These are phyloP conservation scores for Pseudocercospora cruenta DNA, from an alignment of 2,329 filamentous ascomycete species.

Conservation along the genomic window DNA sequence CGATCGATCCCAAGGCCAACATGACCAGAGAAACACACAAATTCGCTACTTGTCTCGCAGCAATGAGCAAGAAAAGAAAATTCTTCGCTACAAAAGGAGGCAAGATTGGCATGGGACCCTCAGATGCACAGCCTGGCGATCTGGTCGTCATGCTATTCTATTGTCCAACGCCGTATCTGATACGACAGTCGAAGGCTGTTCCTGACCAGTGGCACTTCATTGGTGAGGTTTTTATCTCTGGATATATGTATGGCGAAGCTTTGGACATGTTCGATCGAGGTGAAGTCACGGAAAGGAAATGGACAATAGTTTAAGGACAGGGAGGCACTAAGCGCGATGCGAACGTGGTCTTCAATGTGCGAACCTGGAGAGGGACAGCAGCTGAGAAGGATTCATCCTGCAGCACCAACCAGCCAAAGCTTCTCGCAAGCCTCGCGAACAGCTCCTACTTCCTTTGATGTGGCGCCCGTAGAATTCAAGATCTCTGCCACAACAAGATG, in stretches of 20 bases:
- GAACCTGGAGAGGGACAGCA: not conserved
- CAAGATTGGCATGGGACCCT: not conserved
- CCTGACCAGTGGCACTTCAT: conserved; percentile 2
- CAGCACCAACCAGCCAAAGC: no score
- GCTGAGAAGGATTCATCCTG: not conserved
- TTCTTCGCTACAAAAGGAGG: conserved; percentile 4
- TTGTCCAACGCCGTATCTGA: conserved; percentile 6
- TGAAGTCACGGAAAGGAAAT: not conserved
- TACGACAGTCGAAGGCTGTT: not conserved
- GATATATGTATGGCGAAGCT: conserved; percentile 11
- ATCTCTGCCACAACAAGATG: no score
- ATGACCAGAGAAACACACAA: not conserved
- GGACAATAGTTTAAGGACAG: not conserved
- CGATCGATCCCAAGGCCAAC: not conserved
- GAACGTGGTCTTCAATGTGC: not conserved
- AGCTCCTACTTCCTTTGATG: no score
- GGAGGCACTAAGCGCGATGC: not conserved
- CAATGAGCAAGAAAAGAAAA: not conserved
- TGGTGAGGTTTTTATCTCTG: conserved; percentile 1
- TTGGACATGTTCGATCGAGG: conserved; percentile 5
- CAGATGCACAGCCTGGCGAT: conserved; percentile 4
- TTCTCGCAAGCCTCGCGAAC: no score
- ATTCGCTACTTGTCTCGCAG: not conserved
- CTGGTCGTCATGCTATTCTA: conserved; percentile 3
- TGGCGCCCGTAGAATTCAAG: no score